Conservation (phyloP, 2,329 filamentous ascomycete species). For the Beauveria varroae region DNA sequence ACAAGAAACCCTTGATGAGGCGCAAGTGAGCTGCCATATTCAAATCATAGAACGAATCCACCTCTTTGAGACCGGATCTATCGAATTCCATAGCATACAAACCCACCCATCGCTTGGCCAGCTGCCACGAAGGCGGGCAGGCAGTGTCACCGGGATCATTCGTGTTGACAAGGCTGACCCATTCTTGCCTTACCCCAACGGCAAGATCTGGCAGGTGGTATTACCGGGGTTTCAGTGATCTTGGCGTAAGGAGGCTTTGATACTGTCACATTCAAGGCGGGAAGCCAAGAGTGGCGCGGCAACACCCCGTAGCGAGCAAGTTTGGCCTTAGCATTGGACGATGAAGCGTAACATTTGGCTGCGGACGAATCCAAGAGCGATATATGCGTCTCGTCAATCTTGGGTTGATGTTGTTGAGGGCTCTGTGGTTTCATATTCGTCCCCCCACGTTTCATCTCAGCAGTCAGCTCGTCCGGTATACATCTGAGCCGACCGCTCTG, state of each 20-base stretch:
- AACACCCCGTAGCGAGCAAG: not conserved
- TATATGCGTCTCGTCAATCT: not conserved
- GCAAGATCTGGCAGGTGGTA: not conserved
- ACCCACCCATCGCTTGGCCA: not conserved
- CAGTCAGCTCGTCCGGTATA: constrained; percentile 18
- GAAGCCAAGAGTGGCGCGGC: not conserved
- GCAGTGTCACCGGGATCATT: not conserved
- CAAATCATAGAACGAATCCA: constrained; percentile 9
- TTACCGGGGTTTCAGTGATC: constrained; percentile 1
- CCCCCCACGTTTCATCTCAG: constrained; percentile 13
- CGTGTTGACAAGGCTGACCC: not conserved
- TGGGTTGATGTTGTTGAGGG: not conserved
- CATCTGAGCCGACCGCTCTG: not conserved
- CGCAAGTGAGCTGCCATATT: not conserved
- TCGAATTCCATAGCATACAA: constrained; percentile 3
- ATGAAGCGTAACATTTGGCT: not conserved
- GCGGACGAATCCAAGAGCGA: not conserved
- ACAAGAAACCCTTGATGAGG: not conserved
- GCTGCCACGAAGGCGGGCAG: not conserved
- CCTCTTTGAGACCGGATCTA: constrained; percentile 16
- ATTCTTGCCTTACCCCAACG: not conserved
- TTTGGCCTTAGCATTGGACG: not conserved
- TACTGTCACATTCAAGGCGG: not conserved
- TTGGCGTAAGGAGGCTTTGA: constrained; percentile 3
- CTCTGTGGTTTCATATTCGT: not conserved